Base-by-base conservation (phyloP, 2,329 filamentous ascomycete species). In the Geosmithia morbida region DNA sequence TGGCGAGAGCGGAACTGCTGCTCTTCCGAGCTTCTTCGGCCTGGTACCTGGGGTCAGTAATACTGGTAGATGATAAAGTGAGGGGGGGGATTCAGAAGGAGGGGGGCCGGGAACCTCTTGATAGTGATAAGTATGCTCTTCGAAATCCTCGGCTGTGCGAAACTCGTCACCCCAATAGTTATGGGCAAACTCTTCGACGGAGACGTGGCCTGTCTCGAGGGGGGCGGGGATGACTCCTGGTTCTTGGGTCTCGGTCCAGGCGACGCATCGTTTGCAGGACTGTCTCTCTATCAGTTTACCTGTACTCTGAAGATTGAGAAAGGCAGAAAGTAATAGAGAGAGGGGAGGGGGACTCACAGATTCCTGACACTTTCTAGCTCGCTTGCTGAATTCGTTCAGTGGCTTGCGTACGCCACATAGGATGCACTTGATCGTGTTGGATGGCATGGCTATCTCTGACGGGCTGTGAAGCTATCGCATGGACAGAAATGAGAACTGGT, bases 171-270 rank as follows among this genome's bases (percentile, higher is more conserved):
- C 16, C 44, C 41, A 49, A 13, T 6, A 30, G 33, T 41, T 16
- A 4, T 33, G 33, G 7, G 1, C 3, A 7, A 18, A 13, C 41
- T 65, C 63, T 29, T 65, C 63, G 0, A 52, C 43, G 0, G 61
- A 63, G 11, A 61, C 49, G 29, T 65, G 61, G 0, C 61, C 62
- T 1, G 61, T 62, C 26, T 58, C 57, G 1, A 64, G 52, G 0
- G 57, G 56, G 0, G 49, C 47, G 0, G 63, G 61, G 0, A 52
- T 54, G 2, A 65, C 58, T 1, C 51, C 52, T 1, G 59, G 59
- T 33, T 67, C 65, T 40, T 66, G 63, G 1, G 56, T 59, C 30
- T 63, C 60, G 0, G 48, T 54, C 65, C 65, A 68, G 3, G 59
- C 62, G 10, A 53, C 55, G 46, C 65, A 68, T 47, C 54, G 51